These are phyloP conservation scores for Agapanthus africanus DNA, from an alignment of 106 monocot species.

Conservation along the genomic window DNA sequence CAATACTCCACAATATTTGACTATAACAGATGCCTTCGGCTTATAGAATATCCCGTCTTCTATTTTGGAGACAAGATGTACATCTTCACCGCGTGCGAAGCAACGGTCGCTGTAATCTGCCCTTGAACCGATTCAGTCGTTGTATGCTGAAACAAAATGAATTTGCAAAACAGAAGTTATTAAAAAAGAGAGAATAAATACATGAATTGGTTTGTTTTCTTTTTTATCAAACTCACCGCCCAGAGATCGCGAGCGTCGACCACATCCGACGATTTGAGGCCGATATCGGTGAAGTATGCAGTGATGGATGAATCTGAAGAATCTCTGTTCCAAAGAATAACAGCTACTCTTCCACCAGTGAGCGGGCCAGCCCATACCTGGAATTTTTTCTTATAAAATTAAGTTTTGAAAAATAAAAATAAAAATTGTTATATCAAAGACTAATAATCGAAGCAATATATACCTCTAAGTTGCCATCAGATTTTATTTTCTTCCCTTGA, in stretches of 20 bases:
- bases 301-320: constrained; percentile 44
- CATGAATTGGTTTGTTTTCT: too few species aligned
- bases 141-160: constrained; percentile 25
- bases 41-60: background rate
- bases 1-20: too few species aligned
- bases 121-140: constrained; percentile 13
- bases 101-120: constrained; percentile 16
- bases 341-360: constrained; percentile 56
- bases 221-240: constrained; percentile 60
- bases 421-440: too few species aligned
- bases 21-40: too few species aligned
- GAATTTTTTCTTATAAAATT: too few species aligned
- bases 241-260: constrained; percentile 69
- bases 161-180: too few species aligned
- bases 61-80: constrained; percentile 35
- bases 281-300: constrained; percentile 54
- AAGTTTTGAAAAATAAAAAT: too few species aligned
- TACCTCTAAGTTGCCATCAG: constrained; percentile 29
- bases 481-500: constrained; percentile 53
- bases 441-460: too few species aligned
- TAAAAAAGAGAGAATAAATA: too few species aligned
- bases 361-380: constrained; percentile 86
- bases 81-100: constrained; percentile 50
- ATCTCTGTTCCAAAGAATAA: constrained; percentile 72
- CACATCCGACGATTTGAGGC: constrained; percentile 31